phyloP scores from a whole-genome alignment of 1,284 basidiomycete genomes.

The Takashimella koratensis region DNA sequence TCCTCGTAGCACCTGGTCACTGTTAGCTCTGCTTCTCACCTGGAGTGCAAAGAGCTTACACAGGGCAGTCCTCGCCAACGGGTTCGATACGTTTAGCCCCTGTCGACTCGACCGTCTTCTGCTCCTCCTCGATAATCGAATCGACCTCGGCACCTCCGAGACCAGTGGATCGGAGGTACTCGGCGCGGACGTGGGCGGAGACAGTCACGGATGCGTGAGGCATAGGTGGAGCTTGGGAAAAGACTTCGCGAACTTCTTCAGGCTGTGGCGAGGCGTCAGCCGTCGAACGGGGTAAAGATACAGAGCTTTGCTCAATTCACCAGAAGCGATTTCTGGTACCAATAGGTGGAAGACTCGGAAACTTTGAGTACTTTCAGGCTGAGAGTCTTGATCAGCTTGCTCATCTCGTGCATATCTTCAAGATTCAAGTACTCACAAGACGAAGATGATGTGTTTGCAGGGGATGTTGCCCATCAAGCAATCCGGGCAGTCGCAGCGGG shows the following conservation, averaged over 20 bases:
- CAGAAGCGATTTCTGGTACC: slow-evolving; percentile 37
- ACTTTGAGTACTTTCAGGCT: slow-evolving; percentile 42
- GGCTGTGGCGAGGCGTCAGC: too few relatives aligned
- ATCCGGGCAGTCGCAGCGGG: slow-evolving; percentile 39
- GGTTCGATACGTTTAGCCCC: slow-evolving; percentile 13
- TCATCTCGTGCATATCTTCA: background rate
- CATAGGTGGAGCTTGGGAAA: slow-evolving; percentile 16
- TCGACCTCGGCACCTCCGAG: slow-evolving; percentile 7
- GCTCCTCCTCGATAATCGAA: slow-evolving; percentile 3
- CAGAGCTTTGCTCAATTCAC: slow-evolving; percentile 11
- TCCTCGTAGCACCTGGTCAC: slow-evolving; percentile 36
- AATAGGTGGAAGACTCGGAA: slow-evolving; percentile 10
- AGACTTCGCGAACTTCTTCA: background rate
- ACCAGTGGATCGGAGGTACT: slow-evolving; percentile 26
- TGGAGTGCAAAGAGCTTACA: slow-evolving; percentile 19
- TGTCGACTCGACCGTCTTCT: slow-evolving; percentile 2
- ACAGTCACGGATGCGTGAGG: slow-evolving; percentile 18
- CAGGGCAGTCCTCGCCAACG: slow-evolving; percentile 39
- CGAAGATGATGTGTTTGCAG: slow-evolving; percentile 44
- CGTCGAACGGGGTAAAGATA: background rate
- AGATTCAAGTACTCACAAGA: slow-evolving; percentile 25
- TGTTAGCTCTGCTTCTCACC: background rate
- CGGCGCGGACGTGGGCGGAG: slow-evolving; percentile 12
- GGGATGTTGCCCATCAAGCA: slow-evolving; percentile 30
- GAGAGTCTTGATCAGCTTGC: background rate